Evolutionary conservation across 768 basidiomycete species (phyloP).

Genomic region (Clavulina sp.): DNA sequence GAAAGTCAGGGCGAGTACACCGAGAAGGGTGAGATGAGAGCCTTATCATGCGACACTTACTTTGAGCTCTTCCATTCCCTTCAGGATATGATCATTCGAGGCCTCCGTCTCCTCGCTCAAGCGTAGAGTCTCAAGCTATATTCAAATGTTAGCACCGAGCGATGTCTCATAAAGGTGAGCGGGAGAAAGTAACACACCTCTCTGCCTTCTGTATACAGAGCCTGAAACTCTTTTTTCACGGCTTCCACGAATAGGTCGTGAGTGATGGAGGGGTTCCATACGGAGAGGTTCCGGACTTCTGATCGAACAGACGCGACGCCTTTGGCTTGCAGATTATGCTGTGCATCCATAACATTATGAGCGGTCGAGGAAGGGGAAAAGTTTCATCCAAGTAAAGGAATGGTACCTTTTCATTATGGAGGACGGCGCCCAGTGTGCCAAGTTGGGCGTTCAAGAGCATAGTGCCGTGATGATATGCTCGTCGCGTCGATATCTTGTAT

Average conservation of each 20-base stretch:
- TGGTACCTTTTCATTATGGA: slow-evolving; percentile 48
- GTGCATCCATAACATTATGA: too few relatives aligned
- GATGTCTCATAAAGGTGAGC: neutral
- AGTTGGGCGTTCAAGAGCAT: slow-evolving; percentile 86
- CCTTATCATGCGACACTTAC: slow-evolving; percentile 22
- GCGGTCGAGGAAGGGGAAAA: neutral
- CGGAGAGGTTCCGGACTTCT: slow-evolving; percentile 68
- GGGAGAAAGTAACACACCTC: slow-evolving; percentile 6
- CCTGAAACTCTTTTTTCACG: slow-evolving; percentile 47
- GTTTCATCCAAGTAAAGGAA: neutral
- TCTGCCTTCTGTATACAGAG: slow-evolving; percentile 27
- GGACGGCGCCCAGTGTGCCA: slow-evolving; percentile 48
- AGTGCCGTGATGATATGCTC: slow-evolving; percentile 96
- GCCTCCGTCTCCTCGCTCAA: neutral
- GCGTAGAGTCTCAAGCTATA: neutral
- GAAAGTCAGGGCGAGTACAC: neutral
- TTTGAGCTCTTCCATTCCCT: slow-evolving; percentile 56
- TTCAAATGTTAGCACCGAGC: neutral
- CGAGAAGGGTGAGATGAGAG: slow-evolving; percentile 2
- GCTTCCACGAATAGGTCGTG: slow-evolving; percentile 59
- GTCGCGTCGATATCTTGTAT: slow-evolving; percentile 78
- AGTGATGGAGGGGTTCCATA: slow-evolving; percentile 31
- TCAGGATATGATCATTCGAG: slow-evolving; percentile 34
- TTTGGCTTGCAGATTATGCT: slow-evolving; percentile 65
- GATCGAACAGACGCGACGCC: slow-evolving; percentile 86